phyloP scores from a whole-genome alignment of 2,329 filamentous ascomycete species.

The Aspergillus calidoustus region DNA sequence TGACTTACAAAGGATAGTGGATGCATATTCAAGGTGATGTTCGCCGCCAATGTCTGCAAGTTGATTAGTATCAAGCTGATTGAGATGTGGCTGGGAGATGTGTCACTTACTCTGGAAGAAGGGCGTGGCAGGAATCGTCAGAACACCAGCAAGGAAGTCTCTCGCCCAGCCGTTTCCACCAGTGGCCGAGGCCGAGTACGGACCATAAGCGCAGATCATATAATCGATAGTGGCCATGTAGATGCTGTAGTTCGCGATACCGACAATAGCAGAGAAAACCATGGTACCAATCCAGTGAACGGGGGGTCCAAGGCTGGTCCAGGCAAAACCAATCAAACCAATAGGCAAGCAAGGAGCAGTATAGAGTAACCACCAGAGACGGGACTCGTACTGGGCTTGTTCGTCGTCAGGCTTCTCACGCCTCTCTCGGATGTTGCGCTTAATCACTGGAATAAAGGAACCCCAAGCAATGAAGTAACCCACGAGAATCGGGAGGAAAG shows the following conservation, averaged over 20 bases:
- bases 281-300: constrained; percentile 67
- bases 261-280: constrained; percentile 64
- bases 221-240: constrained; percentile 72
- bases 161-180: constrained; percentile 70
- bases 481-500: constrained; percentile 61
- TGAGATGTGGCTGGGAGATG: not conserved
- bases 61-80: not conserved
- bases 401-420: constrained; percentile 54
- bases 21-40: constrained; percentile 63
- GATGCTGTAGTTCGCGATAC: constrained; percentile 66
- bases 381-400: constrained; percentile 67
- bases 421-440: constrained; percentile 52
- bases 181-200: constrained; percentile 68
- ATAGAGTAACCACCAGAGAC: constrained; percentile 65
- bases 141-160: constrained; percentile 67
- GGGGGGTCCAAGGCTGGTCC: constrained; percentile 60
- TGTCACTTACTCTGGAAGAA: constrained; percentile 46
- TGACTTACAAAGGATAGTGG: constrained; percentile 62
- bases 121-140: constrained; percentile 65
- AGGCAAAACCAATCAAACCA: constrained; percentile 67
- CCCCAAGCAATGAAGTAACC: constrained; percentile 66
- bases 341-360: constrained; percentile 64
- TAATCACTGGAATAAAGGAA: constrained; percentile 61
- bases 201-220: constrained; percentile 70
- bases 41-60: constrained; percentile 57